Percentiles rank a stretch among this genome's conserved stretches.
Evolutionary conservation across 768 basidiomycete genomes (phyloP).

Genomic region (Cyathus striatus): DNA sequence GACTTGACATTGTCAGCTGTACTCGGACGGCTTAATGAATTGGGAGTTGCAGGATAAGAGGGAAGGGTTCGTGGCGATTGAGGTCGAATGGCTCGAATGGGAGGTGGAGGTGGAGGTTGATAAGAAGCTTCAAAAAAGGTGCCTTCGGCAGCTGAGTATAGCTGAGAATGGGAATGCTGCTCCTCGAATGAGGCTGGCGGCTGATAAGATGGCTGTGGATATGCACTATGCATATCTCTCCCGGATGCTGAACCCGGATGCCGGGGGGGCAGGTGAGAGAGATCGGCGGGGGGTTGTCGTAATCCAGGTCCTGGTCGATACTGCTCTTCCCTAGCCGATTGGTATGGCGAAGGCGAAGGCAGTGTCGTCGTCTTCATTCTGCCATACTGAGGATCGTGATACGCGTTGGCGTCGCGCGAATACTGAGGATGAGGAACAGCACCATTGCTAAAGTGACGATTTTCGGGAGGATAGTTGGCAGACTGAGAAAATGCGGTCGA

Average conservation of each 20-base stretch:
- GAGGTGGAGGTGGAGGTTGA: conserved; percentile 25
- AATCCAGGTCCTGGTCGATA: no score
- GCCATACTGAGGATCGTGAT: neutral
- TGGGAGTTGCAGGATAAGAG: neutral
- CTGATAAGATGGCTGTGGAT: neutral
- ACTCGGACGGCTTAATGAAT: neutral
- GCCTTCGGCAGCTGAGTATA: neutral
- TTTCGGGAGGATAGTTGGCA: neutral
- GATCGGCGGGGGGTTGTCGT: neutral
- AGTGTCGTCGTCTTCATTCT: neutral
- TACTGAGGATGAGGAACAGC: no score
- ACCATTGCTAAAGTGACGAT: neutral
- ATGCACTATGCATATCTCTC: neutral
- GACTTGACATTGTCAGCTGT: neutral
- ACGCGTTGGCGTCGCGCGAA: no score
- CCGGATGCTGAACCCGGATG: neutral
- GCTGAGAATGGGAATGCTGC: neutral
- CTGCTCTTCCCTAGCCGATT: neutral
- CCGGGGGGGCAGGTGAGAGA: neutral
- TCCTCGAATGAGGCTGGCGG: neutral
- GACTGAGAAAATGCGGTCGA: neutral
- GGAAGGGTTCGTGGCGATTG: conserved; percentile 1
- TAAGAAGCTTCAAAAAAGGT: conserved; percentile 18
- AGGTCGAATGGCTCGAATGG: conserved; percentile 7
- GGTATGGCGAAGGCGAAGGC: neutral